A percentile compares a stretch with the other conserved stretches of the same genome.
Conservation (phyloP, 257 asterid genomes). For the Linaria vulgaris region DNA sequence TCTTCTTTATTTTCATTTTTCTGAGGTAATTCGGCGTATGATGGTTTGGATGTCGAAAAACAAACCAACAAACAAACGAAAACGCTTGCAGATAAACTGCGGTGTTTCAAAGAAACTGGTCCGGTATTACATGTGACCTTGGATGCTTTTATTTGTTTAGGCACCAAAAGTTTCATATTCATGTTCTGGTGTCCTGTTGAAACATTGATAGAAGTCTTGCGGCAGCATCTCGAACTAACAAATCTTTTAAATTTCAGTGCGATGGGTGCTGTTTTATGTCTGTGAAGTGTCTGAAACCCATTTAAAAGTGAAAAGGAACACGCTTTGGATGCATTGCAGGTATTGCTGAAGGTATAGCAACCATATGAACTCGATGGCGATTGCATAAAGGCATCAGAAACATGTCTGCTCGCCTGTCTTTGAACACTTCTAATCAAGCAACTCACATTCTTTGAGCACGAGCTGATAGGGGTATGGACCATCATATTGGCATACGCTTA, state of each 20-base stretch:
- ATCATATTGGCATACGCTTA: constrained; percentile 41
- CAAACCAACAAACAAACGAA: constrained; percentile 59
- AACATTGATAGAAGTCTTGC: constrained; percentile 34
- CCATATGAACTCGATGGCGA: constrained; percentile 34
- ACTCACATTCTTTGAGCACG: constrained; percentile 43
- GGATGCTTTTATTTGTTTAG: constrained; percentile 37
- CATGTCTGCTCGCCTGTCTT: constrained; percentile 44
- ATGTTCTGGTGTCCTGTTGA: constrained; percentile 38
- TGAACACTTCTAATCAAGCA: constrained; percentile 36
- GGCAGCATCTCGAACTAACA: constrained; percentile 28
- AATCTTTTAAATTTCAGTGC: constrained; percentile 43
- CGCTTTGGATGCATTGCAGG: constrained; percentile 28
- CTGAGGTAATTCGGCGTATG: constrained; percentile 57
- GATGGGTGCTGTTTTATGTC: constrained; percentile 30
- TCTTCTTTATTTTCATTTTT: constrained; percentile 37
- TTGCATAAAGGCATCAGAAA: constrained; percentile 36
- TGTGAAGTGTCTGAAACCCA: constrained; percentile 41
- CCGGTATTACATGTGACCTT: constrained; percentile 32
- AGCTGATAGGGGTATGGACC: constrained; percentile 40
- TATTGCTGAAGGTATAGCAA: constrained; percentile 32
- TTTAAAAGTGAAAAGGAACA: constrained; percentile 31
- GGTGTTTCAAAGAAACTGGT: constrained; percentile 43
- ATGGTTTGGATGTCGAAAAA: constrained; percentile 55
- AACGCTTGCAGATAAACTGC: constrained; percentile 42
- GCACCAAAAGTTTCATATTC: constrained; percentile 46